These are phyloP conservation scores for Apiospora kogelbergensis DNA, from an alignment of 2,329 filamentous ascomycete species.

Conservation along the genomic window DNA sequence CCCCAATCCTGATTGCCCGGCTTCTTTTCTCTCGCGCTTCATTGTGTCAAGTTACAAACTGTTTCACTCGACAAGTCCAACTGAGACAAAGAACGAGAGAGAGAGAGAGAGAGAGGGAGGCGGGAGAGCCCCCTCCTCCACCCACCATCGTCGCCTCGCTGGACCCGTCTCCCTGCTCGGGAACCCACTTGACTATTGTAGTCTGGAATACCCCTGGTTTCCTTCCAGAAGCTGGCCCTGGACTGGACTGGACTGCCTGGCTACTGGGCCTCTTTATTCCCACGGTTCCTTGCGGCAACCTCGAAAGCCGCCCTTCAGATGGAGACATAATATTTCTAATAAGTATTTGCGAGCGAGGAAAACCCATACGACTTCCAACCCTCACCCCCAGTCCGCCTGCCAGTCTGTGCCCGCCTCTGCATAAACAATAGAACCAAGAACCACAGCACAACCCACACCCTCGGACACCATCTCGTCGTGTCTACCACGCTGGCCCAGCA, in stretches of 20 bases:
- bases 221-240: slow-evolving; percentile 2
- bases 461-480: background rate
- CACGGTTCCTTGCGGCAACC: slow-evolving; percentile 1
- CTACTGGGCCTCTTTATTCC: background rate
- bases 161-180: background rate
- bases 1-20: background rate
- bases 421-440: slow-evolving; percentile 4
- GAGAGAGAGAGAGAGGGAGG: background rate
- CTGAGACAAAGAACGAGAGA: background rate
- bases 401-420: background rate
- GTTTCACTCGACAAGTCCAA: background rate
- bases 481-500: slow-evolving; percentile 6
- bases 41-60: slow-evolving; percentile 6
- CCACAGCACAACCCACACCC: background rate
- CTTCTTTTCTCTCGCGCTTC: background rate
- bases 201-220: slow-evolving; percentile 4
- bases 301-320: background rate
- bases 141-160: slow-evolving; percentile 2
- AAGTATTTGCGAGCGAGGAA: slow-evolving; percentile 1
- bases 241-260: too few relatives aligned
- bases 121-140: background rate
- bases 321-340: slow-evolving; percentile 4
- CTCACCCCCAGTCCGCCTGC: background rate
- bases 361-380: background rate
- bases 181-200: slow-evolving; percentile 7